Evolutionary conservation across 768 basidiomycete genomes (phyloP).

Genomic region (Mycena epipterygia): DNA sequence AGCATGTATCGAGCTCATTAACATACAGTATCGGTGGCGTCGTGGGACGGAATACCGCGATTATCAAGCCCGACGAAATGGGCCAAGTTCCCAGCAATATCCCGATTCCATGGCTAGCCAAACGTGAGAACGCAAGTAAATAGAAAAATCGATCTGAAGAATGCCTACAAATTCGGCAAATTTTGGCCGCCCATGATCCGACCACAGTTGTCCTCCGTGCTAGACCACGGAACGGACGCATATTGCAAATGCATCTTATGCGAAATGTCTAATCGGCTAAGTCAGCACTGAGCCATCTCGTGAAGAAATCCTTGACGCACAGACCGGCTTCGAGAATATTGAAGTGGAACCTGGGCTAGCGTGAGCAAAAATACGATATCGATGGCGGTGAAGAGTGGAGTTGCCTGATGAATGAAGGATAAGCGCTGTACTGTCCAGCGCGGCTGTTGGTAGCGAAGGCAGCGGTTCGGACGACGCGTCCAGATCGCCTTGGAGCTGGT

Average conservation of each 20-base stretch:
- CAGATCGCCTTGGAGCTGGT: background rate
- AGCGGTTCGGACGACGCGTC: background rate
- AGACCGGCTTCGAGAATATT: constrained; percentile 21
- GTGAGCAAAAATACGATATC: background rate
- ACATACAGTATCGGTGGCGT: constrained; percentile 4
- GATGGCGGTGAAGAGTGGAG: too few species aligned
- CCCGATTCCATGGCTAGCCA: constrained; percentile 15
- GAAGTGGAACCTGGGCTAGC: constrained; percentile 25
- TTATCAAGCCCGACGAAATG: background rate
- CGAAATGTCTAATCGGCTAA: background rate
- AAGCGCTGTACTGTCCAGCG: background rate
- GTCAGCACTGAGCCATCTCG: background rate
- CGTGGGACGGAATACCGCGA: constrained; percentile 8
- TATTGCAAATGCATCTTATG: constrained; percentile 23
- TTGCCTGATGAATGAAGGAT: constrained; percentile 20
- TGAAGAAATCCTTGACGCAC: background rate
- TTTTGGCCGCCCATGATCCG: background rate
- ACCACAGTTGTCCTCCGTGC: constrained; percentile 21
- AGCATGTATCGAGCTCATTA: background rate
- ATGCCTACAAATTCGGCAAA: constrained; percentile 11
- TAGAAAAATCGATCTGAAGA: too few species aligned
- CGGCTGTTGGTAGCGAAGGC: background rate
- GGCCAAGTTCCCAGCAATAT: constrained; percentile 12
- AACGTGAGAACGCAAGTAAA: background rate
- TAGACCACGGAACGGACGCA: background rate